Conservation (phyloP, 2,329 filamentous ascomycete species). For the Aureobasidium melanogenum region DNA sequence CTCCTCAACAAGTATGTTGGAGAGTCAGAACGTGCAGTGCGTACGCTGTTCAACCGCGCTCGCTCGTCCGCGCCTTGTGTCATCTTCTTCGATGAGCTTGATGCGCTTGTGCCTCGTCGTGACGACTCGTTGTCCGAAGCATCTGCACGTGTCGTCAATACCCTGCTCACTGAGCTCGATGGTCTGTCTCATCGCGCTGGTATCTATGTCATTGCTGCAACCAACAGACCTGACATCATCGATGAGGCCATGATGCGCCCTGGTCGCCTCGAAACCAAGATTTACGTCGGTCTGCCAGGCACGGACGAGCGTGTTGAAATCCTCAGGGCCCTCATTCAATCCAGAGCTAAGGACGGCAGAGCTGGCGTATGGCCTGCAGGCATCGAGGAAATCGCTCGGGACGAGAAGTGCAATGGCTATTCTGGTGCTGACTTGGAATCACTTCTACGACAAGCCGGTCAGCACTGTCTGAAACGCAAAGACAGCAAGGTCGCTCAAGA, state of each 20-base stretch:
- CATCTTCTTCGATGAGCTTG: conserved; percentile 96
- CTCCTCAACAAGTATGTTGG: conserved; percentile 96
- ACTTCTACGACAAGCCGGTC: conserved; percentile 50
- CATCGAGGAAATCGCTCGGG: conserved; percentile 51
- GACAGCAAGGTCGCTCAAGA: conserved; percentile 37
- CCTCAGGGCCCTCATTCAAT: conserved; percentile 57
- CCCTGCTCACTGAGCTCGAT: conserved; percentile 87
- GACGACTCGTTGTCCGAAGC: conserved; percentile 71
- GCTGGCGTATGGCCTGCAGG: conserved; percentile 11
- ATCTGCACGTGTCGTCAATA: conserved; percentile 85
- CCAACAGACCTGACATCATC: conserved; percentile 93
- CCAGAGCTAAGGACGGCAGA: conserved; percentile 40
- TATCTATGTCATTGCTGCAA: conserved; percentile 91
- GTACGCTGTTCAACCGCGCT: conserved; percentile 84
- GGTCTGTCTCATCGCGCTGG: conserved; percentile 71
- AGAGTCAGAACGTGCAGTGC: conserved; percentile 86
- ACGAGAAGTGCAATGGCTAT: conserved; percentile 63
- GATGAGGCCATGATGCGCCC: conserved; percentile 91
- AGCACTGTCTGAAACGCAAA: conserved; percentile 44
- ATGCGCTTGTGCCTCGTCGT: conserved; percentile 79
- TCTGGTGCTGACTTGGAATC: conserved; percentile 59
- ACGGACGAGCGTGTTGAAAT: conserved; percentile 78
- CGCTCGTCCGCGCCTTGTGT: conserved; percentile 83
- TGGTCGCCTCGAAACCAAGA: conserved; percentile 75
- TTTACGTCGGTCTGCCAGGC: conserved; percentile 82